Evolutionary conservation across 192 early-diverging fungal genomes (phyloP).

Genomic region (Mortierella alpina): DNA sequence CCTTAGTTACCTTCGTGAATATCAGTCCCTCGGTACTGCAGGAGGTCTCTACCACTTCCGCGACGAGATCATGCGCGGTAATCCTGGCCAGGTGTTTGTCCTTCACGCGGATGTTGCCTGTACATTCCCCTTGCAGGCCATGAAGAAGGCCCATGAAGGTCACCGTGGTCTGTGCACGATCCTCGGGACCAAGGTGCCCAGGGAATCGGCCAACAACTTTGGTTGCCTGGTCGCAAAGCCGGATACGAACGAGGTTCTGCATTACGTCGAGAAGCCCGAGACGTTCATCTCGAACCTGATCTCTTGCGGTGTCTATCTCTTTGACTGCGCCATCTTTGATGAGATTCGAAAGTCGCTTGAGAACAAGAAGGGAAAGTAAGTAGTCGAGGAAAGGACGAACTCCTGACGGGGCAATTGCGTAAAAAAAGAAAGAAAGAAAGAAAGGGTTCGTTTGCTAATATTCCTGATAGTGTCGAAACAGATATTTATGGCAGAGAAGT

Average conservation of each 20-base stretch:
- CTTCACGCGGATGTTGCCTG: conserved; percentile 97
- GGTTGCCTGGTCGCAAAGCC: conserved; percentile 93
- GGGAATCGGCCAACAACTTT: conserved; percentile 84
- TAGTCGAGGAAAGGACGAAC: neutral
- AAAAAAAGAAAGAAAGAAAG: neutral
- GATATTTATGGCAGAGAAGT: conserved; percentile 51
- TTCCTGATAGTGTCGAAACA: conserved; percentile 43
- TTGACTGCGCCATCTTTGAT: conserved; percentile 88
- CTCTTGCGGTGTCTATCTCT: conserved; percentile 95
- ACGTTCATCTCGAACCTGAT: conserved; percentile 94
- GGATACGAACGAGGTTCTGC: conserved; percentile 90
- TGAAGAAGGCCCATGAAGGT: conserved; percentile 86
- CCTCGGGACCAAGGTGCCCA: conserved; percentile 86
- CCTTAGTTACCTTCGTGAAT: conserved; percentile 94
- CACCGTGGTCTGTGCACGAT: conserved; percentile 89
- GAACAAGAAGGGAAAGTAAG: conserved; percentile 68
- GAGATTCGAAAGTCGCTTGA: conserved; percentile 85
- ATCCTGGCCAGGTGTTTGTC: conserved; percentile 94
- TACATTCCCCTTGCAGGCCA: conserved; percentile 89
- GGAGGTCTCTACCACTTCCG: conserved; percentile 99
- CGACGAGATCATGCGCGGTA: conserved; percentile 93
- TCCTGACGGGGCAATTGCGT: neutral
- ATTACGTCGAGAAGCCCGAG: conserved; percentile 99
- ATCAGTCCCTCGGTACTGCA: conserved; percentile 95
- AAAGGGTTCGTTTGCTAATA: neutral